These are phyloP conservation scores for Xylaria sp. DNA, from an alignment of 2,329 filamentous ascomycete genomes.

Conservation along the genomic window DNA sequence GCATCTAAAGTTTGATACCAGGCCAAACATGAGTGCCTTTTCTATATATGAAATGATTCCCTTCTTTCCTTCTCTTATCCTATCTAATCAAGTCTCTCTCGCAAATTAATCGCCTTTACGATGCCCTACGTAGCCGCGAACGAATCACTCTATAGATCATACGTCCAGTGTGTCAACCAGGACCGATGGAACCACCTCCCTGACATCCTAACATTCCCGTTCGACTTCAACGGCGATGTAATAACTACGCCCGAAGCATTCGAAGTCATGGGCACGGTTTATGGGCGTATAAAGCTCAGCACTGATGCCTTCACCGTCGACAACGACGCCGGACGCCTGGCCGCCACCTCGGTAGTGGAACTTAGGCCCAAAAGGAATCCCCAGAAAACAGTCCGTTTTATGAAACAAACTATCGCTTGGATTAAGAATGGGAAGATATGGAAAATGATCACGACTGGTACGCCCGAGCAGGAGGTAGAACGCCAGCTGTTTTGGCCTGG, in stretches of 20 bases:
- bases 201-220: slow-evolving; percentile 30
- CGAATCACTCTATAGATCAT: slow-evolving; percentile 32
- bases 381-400: slow-evolving; percentile 18
- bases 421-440: slow-evolving; percentile 36
- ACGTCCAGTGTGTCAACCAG: slow-evolving; percentile 39
- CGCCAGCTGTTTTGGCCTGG: slow-evolving; percentile 31
- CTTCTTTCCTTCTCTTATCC: not conserved
- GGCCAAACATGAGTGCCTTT: not conserved
- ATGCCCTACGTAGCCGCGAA: not conserved
- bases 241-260: slow-evolving; percentile 30
- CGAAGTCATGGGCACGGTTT: slow-evolving; percentile 26
- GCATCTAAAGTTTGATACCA: not conserved
- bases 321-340: slow-evolving; percentile 31
- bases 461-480: slow-evolving; percentile 32
- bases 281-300: slow-evolving; percentile 31
- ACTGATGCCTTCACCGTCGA: slow-evolving; percentile 40
- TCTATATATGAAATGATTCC: not conserved
- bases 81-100: not conserved
- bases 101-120: not conserved
- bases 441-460: slow-evolving; percentile 21
- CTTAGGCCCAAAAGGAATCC: slow-evolving; percentile 10
- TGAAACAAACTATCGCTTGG: slow-evolving; percentile 38
- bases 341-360: slow-evolving; percentile 28
- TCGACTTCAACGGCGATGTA: slow-evolving; percentile 34
- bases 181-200: slow-evolving; percentile 37